Base-by-base conservation (phyloP, 1,284 basidiomycete genomes). In the Gomphus sp. region DNA sequence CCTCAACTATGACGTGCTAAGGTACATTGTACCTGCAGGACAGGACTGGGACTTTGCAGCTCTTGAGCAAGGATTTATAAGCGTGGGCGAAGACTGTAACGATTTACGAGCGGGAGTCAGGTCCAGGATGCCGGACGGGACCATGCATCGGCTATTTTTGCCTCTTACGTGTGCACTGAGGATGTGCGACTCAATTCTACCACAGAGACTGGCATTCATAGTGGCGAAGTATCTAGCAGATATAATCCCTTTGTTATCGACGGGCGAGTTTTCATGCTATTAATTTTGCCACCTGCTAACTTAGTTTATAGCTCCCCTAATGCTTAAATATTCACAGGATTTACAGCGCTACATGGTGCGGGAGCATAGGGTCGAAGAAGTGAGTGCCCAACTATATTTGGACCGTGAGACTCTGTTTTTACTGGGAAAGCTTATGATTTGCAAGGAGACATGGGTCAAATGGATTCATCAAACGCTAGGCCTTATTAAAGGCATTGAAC, bases 271-370 rank as follows among this genome's bases (percentile, higher is more conserved):
- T n/a, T 16, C 9, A 16, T 57, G 1, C n/a, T 28, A 18, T 2
- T 3, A 6, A 4, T 11, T 10, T 25, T 3, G 44, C 25, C 9
- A 4, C 4, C 8, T 18, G n/a, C 18, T 57, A 10, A 34, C n/a
- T 3, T 10, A 28, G 3, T 28, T 22, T 36, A 25, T 18, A 57
- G 55, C 48, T 25, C 55, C 55, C 14, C 3, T 57, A 12, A 36
- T 57, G 37, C 34, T 57, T 10, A 57, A 57, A 50, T 50, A 57
- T 43, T 48, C 55, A 1, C 55, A 57, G 22, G 48, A 57, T 50
- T 11, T 57, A 18, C 41, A 50, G 18, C 50, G 41, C 16, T 55
- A 55, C 44, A 25, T 47, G 22, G 10, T 16, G 28, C 54, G 43
- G 43, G 44, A 44, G 18, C 41, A 47, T 36, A 55, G 54, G 43